phyloP scores from a whole-genome alignment of 805 yeast genomes.

The Pichia cabralensis region DNA sequence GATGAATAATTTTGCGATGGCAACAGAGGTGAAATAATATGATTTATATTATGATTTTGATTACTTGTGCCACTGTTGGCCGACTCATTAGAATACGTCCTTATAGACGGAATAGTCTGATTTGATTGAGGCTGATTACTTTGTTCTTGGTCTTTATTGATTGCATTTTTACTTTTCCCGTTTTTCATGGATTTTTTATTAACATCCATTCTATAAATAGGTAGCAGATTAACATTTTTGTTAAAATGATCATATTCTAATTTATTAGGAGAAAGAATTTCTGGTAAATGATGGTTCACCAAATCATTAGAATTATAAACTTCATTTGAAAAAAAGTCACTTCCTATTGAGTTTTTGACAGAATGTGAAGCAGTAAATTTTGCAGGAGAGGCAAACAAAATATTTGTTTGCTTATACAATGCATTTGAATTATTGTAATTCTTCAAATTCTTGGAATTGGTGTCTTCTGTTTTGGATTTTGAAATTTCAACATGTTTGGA shows the following conservation, averaged over 20 bases:
- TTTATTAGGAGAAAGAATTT: not conserved
- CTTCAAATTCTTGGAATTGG: too few species aligned
- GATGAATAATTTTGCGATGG: constrained; percentile 1
- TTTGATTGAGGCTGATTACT: not conserved
- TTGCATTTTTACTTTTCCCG: not conserved
- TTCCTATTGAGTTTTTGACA: too few species aligned
- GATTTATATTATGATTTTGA: not conserved
- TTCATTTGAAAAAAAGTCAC: too few species aligned
- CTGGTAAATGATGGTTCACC: not conserved
- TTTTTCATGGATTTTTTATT: not conserved
- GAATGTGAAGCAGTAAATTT: too few species aligned
- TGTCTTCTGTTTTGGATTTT: too few species aligned
- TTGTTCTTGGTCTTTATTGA: not conserved
- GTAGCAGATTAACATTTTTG: constrained; percentile 7
- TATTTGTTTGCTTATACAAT: too few species aligned
- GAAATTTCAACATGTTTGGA: too few species aligned
- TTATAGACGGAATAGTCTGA: not conserved
- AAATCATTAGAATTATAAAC: too few species aligned
- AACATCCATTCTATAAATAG: constrained; percentile 8
- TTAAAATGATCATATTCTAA: constrained; percentile 3
- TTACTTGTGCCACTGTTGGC: not conserved
- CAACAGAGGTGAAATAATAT: constrained; percentile 1
- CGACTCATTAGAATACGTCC: too few species aligned
- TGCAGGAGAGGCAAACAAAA: too few species aligned
- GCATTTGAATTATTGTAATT: too few species aligned